phyloP scores from a whole-genome alignment of 1,284 basidiomycete genomes.

The Coniferiporia sulphurascens region DNA sequence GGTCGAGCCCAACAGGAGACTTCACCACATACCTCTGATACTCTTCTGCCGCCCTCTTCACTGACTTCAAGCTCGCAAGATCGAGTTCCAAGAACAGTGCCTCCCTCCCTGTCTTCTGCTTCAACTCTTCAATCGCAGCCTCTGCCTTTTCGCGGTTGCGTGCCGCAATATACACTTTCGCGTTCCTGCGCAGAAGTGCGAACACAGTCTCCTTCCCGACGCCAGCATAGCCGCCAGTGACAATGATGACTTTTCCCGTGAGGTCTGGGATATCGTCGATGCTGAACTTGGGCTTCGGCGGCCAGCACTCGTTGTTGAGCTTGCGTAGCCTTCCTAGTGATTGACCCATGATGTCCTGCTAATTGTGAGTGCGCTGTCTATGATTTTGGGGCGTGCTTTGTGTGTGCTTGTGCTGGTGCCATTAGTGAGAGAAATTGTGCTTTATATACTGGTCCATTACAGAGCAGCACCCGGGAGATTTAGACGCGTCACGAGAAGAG shows the following conservation, averaged over 20 bases:
- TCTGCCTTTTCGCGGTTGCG: conserved; percentile 11
- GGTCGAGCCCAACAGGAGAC: conserved; percentile 37
- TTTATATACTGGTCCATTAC: no score
- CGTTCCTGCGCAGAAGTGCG: conserved; percentile 10
- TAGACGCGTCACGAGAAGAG: no score
- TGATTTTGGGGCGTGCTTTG: no score
- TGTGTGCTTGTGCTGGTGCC: no score
- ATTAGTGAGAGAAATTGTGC: no score
- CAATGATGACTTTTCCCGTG: conserved; percentile 21
- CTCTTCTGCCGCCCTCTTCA: conserved; percentile 35
- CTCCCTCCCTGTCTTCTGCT: conserved; percentile 31
- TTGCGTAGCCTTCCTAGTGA: neutral
- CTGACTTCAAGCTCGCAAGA: conserved; percentile 39
- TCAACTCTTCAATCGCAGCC: conserved; percentile 26
- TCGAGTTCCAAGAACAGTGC: conserved; percentile 45
- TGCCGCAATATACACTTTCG: conserved; percentile 16
- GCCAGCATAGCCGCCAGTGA: conserved; percentile 33
- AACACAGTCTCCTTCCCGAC: conserved; percentile 31
- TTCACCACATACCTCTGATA: conserved; percentile 37
- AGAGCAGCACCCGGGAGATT: no score
- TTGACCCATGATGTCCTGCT: conserved; percentile 4
- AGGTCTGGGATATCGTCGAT: conserved; percentile 49
- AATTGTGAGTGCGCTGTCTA: no score
- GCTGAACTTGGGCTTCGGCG: conserved; percentile 40
- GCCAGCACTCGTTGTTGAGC: conserved; percentile 20